Conservation (phyloP, 768 basidiomycete genomes). For the Suillus ampliporus region DNA sequence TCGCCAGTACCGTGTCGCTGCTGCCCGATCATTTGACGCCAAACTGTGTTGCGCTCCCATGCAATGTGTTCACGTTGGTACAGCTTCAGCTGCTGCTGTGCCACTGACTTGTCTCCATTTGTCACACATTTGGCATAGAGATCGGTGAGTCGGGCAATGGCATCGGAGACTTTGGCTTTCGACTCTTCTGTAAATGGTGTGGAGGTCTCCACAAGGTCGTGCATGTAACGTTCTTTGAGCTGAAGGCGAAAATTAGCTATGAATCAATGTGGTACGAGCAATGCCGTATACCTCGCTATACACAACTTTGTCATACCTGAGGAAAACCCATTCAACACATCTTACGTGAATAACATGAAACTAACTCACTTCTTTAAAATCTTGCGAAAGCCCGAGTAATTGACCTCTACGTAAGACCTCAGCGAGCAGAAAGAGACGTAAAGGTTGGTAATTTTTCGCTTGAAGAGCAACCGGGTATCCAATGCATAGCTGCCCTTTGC, state of each 20-base stretch:
- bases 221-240: conserved; percentile 82
- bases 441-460: conserved; percentile 83
- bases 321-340: not conserved
- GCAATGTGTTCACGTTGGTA: conserved; percentile 94
- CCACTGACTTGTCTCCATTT: conserved; percentile 66
- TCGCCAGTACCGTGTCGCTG: conserved; percentile 64
- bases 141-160: conserved; percentile 62
- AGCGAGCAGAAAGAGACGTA: conserved; percentile 80
- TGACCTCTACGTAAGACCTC: conserved; percentile 88
- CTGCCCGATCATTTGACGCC: conserved; percentile 92
- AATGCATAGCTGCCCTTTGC: conserved; percentile 79
- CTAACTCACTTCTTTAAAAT: conserved; percentile 88
- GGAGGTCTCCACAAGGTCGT: conserved; percentile 67
- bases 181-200: conserved; percentile 70
- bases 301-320: conserved; percentile 95
- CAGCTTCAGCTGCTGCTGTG: conserved; percentile 81
- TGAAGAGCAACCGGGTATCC: conserved; percentile 85
- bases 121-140: conserved; percentile 89
- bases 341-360: conserved; percentile 5
- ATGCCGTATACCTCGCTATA: conserved; percentile 57
- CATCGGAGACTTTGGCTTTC: conserved; percentile 64
- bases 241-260: conserved; percentile 30
- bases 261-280: not conserved
- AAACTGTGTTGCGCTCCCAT: conserved; percentile 97
- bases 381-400: conserved; percentile 93